phyloP scores from a whole-genome alignment of 2,329 filamentous ascomycete genomes.

The Ilyonectria robusta region DNA sequence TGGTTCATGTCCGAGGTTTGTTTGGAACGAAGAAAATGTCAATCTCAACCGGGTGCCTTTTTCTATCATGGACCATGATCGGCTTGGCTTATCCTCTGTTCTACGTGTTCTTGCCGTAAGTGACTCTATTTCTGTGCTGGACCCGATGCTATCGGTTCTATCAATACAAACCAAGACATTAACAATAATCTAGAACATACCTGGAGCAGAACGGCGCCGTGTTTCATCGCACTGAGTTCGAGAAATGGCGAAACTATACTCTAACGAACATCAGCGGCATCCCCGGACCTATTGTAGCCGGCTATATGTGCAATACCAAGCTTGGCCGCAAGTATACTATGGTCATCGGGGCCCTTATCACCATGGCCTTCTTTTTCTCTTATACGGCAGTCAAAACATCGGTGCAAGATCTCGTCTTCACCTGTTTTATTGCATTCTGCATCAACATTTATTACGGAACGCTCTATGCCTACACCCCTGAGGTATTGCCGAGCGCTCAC shows the following conservation, averaged over 20 bases:
- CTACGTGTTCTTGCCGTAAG: conserved; percentile 78
- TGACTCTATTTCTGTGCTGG: background rate
- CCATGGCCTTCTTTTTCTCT: conserved; percentile 81
- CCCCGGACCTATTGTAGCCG: conserved; percentile 78
- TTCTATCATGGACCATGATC: conserved; percentile 78
- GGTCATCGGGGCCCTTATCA: conserved; percentile 75
- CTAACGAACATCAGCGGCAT: conserved; percentile 78
- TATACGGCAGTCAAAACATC: conserved; percentile 78
- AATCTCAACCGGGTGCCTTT: conserved; percentile 74
- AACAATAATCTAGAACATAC: conserved; percentile 60
- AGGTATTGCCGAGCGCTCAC: conserved; percentile 77
- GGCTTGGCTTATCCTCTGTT: conserved; percentile 82
- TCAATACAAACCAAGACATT: background rate
- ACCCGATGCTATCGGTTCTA: no score
- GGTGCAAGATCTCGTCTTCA: conserved; percentile 76
- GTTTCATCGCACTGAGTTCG: conserved; percentile 67
- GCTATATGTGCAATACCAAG: conserved; percentile 72
- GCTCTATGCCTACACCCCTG: conserved; percentile 74
- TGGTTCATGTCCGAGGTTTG: conserved; percentile 74
- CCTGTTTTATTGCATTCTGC: conserved; percentile 76
- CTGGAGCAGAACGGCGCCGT: conserved; percentile 71
- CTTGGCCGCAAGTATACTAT: conserved; percentile 75
- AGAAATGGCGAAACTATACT: conserved; percentile 81
- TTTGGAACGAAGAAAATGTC: conserved; percentile 73
- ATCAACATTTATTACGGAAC: conserved; percentile 82